Base-by-base conservation (phyloP, 2,329 filamentous ascomycete species). In the Lasiodiplodia sp. region DNA sequence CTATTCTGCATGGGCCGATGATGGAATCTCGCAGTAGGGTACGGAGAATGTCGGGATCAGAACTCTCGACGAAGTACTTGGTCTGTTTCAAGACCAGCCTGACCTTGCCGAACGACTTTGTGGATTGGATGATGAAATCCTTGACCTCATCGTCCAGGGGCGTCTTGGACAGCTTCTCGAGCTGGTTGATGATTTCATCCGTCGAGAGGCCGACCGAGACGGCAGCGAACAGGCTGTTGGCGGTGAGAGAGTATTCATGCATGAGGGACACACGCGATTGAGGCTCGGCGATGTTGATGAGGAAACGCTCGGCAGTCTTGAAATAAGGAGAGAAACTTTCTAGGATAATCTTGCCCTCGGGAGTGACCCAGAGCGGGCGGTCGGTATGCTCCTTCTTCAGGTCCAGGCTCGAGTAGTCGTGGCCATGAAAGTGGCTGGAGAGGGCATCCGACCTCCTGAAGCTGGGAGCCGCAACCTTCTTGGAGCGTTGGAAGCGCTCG, bases 261-360 rank as follows among this genome's bases (percentile, higher is more conserved):
- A 98, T 88, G 76, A 94, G 95, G 5, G 90, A 92, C 69, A 96
- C 95, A 69, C 95, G 89, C 44, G 94, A 97, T 69, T 95, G 85
- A 21, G 95, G 96, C 82, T 99, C 95, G 71, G 95, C 93, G 73
- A 99, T 95, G 57, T 96, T 97, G 74, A 96, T 97, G 69, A 99
- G 85, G 78, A 99, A 97, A 78, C 97, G 94, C 77, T 97, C 94
- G 0, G 93, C 95, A 75, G 94, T 91, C 68, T 91, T 87, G 68
- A 95, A 94, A 68, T 96, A 85, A 2, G 94, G 92, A 65, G 92
- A 95, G 82, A 97, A 98, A 74, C 94, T 97, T 84, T 99, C 95
- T 53, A 98, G 85, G 37, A 96, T 96, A 76, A 98, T 96, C 71
- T 91, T 90, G 44, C 92, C 94, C 57, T 91, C 85, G 2, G 94